Conservation (phyloP, 306 rosid genomes). For the Prunus dulcis region DNA sequence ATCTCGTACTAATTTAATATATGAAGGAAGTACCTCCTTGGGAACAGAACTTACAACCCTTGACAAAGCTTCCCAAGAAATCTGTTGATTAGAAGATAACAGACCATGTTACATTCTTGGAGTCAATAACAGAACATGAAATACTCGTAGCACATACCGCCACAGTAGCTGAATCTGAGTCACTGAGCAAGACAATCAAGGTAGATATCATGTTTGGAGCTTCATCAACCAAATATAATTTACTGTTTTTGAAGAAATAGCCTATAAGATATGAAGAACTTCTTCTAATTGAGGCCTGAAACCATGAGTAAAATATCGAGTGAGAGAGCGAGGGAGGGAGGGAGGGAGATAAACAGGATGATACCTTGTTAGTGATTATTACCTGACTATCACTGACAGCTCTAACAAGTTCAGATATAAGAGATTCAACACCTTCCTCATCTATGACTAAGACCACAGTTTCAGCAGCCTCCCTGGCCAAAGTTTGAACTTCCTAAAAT, state of each 20-base stretch:
- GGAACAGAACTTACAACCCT: conserved; percentile 77
- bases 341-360: neutral
- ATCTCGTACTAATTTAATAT: conserved; percentile 89
- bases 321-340: neutral
- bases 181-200: conserved; percentile 80
- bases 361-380: neutral
- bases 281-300: conserved; percentile 79
- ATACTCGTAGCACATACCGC: conserved; percentile 42
- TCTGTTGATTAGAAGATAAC: conserved; percentile 41
- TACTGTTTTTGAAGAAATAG: conserved; percentile 88
- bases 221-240: conserved; percentile 88
- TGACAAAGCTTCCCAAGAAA: conserved; percentile 90
- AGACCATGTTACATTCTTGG: conserved; percentile 13
- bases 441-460: conserved; percentile 82
- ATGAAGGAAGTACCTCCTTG: conserved; percentile 87
- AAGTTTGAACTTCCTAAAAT: conserved; percentile 75
- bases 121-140: conserved; percentile 25
- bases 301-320: conserved; percentile 24
- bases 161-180: conserved; percentile 78
- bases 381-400: conserved; percentile 85
- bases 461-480: conserved; percentile 90
- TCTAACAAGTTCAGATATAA: conserved; percentile 76
- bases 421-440: conserved; percentile 87
- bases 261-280: conserved; percentile 80
- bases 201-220: conserved; percentile 88